phyloP scores from a whole-genome alignment of 202 grass and related monocot species.

The Setaria italica region DNA sequence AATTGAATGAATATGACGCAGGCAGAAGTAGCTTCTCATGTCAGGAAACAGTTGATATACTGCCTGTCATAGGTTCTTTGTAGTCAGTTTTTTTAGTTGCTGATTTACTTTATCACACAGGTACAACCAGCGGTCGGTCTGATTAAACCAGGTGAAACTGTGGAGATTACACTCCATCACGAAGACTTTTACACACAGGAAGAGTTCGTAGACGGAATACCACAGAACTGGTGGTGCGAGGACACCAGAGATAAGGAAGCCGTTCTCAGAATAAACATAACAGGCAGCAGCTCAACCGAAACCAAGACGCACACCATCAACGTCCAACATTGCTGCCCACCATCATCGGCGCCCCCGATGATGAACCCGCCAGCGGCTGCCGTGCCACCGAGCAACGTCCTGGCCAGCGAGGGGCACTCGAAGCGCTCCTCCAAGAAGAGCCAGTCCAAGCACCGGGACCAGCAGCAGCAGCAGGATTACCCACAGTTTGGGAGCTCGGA shows the following conservation, averaged over 20 bases:
- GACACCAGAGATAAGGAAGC: conserved; percentile 86
- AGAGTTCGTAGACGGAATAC: conserved; percentile 87
- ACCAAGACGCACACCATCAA: conserved; percentile 68
- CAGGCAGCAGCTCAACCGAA: conserved; percentile 70
- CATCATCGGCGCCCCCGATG: conserved; percentile 47
- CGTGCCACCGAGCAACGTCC: conserved; percentile 35
- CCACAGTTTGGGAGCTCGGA: conserved; percentile 60
- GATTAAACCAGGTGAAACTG: conserved; percentile 74
- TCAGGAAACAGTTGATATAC: conserved; percentile 10
- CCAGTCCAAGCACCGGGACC: conserved; percentile 52
- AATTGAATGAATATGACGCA: conserved; percentile 22
- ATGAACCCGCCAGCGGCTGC: conserved; percentile 30
- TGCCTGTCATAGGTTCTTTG: background rate
- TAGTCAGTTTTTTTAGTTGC: conserved; percentile 4
- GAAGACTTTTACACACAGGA: conserved; percentile 85
- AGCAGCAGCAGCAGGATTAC: conserved; percentile 59
- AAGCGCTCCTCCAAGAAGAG: conserved; percentile 67
- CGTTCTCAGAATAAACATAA: conserved; percentile 70
- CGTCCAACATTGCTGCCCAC: conserved; percentile 69
- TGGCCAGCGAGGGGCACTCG: conserved; percentile 45
- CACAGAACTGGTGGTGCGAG: conserved; percentile 93
- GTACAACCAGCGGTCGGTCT: conserved; percentile 83
- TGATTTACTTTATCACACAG: conserved; percentile 47
- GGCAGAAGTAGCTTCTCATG: conserved; percentile 6
- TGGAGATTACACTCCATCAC: conserved; percentile 83